Base-by-base conservation (phyloP, 1,139 yeast species). In the Ogataea hybrid region DNA sequence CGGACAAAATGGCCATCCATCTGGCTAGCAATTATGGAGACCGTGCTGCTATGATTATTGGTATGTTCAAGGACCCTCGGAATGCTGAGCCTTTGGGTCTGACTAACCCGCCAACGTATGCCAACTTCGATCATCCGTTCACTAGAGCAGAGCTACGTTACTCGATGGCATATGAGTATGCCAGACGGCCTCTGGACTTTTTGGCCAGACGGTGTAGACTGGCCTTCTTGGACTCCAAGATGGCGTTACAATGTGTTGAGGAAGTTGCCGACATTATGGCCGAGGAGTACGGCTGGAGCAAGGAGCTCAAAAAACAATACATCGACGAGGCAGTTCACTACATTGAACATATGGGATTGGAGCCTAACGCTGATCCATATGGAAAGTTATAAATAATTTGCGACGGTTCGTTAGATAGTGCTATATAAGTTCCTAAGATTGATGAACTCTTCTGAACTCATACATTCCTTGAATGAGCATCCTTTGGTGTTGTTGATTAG, bases 171-270 rank as follows among this genome's bases (percentile, higher is more conserved):
- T 77, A 87, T 67, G 97, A 90, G 70, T 88, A 88, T 62, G 81
- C 89, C 37, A 77, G 95, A 67, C 85, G 92, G 10, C 95, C 96
- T 39, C 68, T 84, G 46, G 97, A 90, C 65, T 89, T 90, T 73
- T 73, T 90, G 52, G 89, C 95, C 44, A 84, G 97, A 71, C 84
- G 97, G 73, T 84, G 95, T 43, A 81, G 97, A 67, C 79, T 88
- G 62, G 96, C 96, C 2, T 90, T 89, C 71, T 73, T 90, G 62
- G 90, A 90, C 67, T 88, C 95, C 35, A 80, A 81, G 63, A 92
- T 86, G 54, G 96, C 97, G 22, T 69, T 81, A 51, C 73, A 69
- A 46, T 87, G 95, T 10, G 81, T 90, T 42, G 95, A 89, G 49
- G 84, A 84, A 48, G 95, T 90, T 35, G 89, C 87, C 43, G 86